These are phyloP conservation scores for Aspergillus egyptiacus DNA, from an alignment of 495 filamentous ascomycete genomes.

Conservation along the genomic window DNA sequence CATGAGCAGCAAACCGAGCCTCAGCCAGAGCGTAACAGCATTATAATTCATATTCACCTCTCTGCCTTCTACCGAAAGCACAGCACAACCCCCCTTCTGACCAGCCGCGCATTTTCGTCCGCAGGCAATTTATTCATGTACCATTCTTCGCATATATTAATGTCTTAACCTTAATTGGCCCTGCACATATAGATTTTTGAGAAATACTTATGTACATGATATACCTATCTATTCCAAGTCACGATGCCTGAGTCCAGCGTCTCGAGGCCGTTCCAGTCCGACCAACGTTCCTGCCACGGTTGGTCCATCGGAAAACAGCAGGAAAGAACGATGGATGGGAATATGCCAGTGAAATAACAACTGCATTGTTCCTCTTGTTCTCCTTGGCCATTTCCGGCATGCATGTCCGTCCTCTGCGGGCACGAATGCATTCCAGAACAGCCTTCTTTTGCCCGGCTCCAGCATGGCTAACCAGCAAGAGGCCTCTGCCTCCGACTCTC, in stretches of 20 bases:
- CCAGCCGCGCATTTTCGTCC: not conserved
- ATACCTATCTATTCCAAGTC: not conserved
- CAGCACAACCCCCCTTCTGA: no score
- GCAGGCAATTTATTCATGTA: slow-evolving; percentile 5
- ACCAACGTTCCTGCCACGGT: slow-evolving; percentile 4
- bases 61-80: no score
- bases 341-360: not conserved
- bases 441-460: not conserved
- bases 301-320: not conserved
- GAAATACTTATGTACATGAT: slow-evolving; percentile 8
- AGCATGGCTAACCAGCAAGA: not conserved
- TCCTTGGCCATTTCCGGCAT: not conserved
- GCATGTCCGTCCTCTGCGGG: not conserved
- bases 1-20: slow-evolving; percentile 44
- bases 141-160: slow-evolving; percentile 23
- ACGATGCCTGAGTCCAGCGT: not conserved
- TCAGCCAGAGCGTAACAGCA: slow-evolving; percentile 45
- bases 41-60: slow-evolving; percentile 33
- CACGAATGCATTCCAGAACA: not conserved
- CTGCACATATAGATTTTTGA: slow-evolving; percentile 12
- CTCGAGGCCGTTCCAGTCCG: not conserved
- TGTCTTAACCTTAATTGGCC: slow-evolving; percentile 8
- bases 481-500: not conserved
- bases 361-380: not conserved
- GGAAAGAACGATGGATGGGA: slow-evolving; percentile 12